Base-by-base conservation (phyloP, 2,329 filamentous ascomycete species). In the Scleromitrula shiraiana region DNA sequence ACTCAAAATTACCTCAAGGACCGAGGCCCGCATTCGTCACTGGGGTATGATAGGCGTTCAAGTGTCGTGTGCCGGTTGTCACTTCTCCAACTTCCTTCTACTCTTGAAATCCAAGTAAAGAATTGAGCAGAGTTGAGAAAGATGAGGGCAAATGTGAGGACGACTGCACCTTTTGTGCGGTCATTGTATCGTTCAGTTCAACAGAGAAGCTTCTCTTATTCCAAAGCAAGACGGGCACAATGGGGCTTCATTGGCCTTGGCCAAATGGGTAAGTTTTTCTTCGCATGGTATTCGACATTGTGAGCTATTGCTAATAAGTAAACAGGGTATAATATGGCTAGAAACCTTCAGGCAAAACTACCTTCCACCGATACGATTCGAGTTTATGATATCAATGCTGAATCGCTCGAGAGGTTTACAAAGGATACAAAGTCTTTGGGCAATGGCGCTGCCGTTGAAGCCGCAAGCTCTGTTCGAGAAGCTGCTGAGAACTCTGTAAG, bases 261-360 rank as follows among this genome's bases (percentile, higher is more conserved):
- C 12, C 74, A 76, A 62, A 80, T 80, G 77, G 77, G 76, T 78
- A 67, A 36, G 69, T 66, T 22, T 33, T 35, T 29, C 6, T 33
- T 33, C 48, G 50, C 49, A 56, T 46, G 39, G 52, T 15, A 23
- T 15, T n/a, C 12, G n/a, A 41, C 22, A 30, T 38, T 46, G 23
- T 17, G 23, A 50, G 49, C 44, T 50, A 41, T 55, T 36, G 37
- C 51, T 60, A 49, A 57, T 38, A 32, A 52, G 27, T 30, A 30
- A 14, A 43, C 52, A 84, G 82, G 83, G 40, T 86, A 80, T 56
- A 77, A 80, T 40, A 88, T 88, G 83, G 83, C 83, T 29, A 77
- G 73, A 63, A 88, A 86, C 58, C 70, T 88, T 5, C 75, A 82
- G 57, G 71, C 76, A 30, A 86, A 85, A 63, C 74, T 85, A 24